Base-by-base conservation (phyloP, 2,329 filamentous ascomycete genomes). In the Rutstroemia sp. region DNA sequence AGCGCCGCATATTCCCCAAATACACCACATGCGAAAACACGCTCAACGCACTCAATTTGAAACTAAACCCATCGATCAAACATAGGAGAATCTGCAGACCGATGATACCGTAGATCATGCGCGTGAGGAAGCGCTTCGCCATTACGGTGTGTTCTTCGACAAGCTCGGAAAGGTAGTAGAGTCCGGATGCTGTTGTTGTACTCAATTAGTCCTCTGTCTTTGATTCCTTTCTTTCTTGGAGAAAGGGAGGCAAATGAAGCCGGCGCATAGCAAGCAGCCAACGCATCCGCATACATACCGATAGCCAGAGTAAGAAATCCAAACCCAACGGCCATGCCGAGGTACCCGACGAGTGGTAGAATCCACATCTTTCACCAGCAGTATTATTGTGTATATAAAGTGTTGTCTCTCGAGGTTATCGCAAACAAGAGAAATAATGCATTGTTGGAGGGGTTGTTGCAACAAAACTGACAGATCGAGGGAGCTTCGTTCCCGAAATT, bases 101-200 rank as follows among this genome's bases (percentile, higher is more conserved):
- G 59, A 96, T 86, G 62, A 96, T 83, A 60, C 75, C 76, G 75
- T 96, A 96, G 67, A 97, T 96, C 56, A 97, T 78, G 44, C 83
- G 85, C 36, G 82, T 87, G 52, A 99, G 78, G n/a, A 96, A 76
- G 57, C 87, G 89, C 70, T 95, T 95, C 12, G 92, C 88, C 60
- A 95, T 74, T 10, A 97, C 92, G 4, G 92, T 96, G 70, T 99
- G 92, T 72, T 99, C 94, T 74, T 99, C 94, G 59, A 99, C 94
- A 14, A 97, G 84, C 72, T 99, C 94, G 23, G 92, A 96, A 54
- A 99, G 86, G 72, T 99, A 99, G 76, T 99, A 99, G 25, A 99
- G 84, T 39, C 94, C 94, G n/a, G 91, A 96, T 40, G 94, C 94
- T 89, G 27, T 48, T 40, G 94, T 94, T 89, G 27, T 48, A 45